phyloP scores from a whole-genome alignment of 1,139 yeast genomes.

The Taiozyma sp. region DNA sequence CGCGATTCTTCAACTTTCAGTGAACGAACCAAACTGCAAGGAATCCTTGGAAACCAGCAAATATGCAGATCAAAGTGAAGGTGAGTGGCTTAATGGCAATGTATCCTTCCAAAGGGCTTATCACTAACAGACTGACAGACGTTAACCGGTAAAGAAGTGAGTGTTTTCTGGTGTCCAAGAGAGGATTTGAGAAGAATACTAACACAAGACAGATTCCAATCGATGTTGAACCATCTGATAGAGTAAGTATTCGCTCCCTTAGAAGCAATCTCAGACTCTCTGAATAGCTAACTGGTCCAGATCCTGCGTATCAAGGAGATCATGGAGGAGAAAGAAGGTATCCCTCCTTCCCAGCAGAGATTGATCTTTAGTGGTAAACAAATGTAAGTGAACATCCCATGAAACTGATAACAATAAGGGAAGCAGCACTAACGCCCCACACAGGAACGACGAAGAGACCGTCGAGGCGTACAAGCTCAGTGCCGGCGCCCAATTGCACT shows the following conservation, averaged over 20 bases:
- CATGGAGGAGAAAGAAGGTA: slow-evolving; percentile 96
- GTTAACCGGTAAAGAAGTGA: slow-evolving; percentile 71
- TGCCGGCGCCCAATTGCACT: slow-evolving; percentile 81
- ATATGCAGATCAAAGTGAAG: slow-evolving; percentile 65
- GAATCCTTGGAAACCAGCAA: background rate
- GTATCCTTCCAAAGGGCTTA: background rate
- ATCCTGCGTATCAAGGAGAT: slow-evolving; percentile 84
- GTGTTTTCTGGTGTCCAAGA: slow-evolving; percentile 10
- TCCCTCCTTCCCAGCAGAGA: slow-evolving; percentile 94
- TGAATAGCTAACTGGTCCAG: slow-evolving; percentile 17
- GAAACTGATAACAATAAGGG: background rate
- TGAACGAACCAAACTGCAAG: background rate
- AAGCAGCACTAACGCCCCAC: slow-evolving; percentile 10
- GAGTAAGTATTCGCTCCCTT: slow-evolving; percentile 31
- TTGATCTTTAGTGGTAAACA: slow-evolving; percentile 90
- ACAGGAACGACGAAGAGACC: slow-evolving; percentile 65
- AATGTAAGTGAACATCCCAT: slow-evolving; percentile 43
- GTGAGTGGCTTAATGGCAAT: slow-evolving; percentile 22
- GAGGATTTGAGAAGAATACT: slow-evolving; percentile 2
- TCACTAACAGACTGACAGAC: slow-evolving; percentile 33
- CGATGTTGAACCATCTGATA: slow-evolving; percentile 73
- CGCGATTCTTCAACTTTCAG: background rate
- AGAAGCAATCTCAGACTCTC: background rate
- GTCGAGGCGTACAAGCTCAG: slow-evolving; percentile 59
- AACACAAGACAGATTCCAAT: slow-evolving; percentile 53